Conservation (phyloP, 164 flowering plant genomes). For the Aristolochia fimbriata region DNA sequence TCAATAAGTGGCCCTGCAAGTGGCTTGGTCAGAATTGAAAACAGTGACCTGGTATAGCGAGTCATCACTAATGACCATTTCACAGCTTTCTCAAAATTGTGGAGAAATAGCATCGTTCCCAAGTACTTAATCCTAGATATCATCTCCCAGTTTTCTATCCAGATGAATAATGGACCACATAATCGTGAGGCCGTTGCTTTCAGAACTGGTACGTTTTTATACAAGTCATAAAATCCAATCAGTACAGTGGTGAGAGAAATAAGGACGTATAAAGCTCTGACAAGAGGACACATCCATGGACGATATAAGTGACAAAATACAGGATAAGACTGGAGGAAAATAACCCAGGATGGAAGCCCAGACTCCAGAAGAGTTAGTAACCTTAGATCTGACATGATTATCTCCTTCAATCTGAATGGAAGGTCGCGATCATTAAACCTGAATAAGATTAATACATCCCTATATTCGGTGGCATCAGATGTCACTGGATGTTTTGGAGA, state of each 20-base stretch:
- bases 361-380: constrained; percentile 24
- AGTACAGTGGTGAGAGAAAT: constrained; percentile 23
- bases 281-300: constrained; percentile 28
- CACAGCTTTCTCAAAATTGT: constrained; percentile 21
- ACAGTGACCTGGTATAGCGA: constrained; percentile 5
- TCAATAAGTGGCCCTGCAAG: constrained; percentile 17
- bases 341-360: constrained; percentile 31
- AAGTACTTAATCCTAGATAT: constrained; percentile 21
- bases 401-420: constrained; percentile 18
- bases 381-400: constrained; percentile 21
- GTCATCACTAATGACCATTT: constrained; percentile 14
- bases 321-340: constrained; percentile 29
- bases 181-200: constrained; percentile 21
- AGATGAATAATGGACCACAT: constrained; percentile 23
- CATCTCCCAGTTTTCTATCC: constrained; percentile 29
- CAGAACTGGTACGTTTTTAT: constrained; percentile 24
- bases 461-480: constrained; percentile 2
- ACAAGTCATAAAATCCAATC: constrained; percentile 26
- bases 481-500: constrained; percentile 3
- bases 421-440: constrained; percentile 18
- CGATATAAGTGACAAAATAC: constrained; percentile 18
- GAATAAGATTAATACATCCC: constrained; percentile 16
- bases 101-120: constrained; percentile 27
- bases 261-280: constrained; percentile 18
- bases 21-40: constrained; percentile 14